A percentile compares a stretch with the other conserved stretches of the same genome.
phyloP scores from a whole-genome alignment of 192 early-diverging fungal species.

The Podila horticola region DNA sequence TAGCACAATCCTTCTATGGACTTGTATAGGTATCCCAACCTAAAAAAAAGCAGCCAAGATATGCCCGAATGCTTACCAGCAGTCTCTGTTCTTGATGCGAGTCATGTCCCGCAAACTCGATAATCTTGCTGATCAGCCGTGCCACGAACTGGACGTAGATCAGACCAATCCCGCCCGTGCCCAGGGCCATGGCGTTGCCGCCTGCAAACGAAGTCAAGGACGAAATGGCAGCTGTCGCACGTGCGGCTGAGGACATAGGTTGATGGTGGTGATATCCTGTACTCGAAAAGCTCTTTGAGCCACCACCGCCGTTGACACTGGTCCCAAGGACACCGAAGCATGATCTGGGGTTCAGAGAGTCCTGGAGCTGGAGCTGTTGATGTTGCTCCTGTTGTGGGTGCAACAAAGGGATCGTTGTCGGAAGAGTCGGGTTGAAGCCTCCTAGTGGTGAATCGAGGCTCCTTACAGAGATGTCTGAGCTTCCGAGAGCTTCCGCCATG shows the following conservation, averaged over 20 bases:
- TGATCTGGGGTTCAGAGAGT: too few relatives aligned
- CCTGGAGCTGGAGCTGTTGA: background rate
- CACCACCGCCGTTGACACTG: background rate
- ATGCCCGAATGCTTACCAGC: conserved; percentile 5
- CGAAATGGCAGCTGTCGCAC: conserved; percentile 28
- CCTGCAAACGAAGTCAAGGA: conserved; percentile 36
- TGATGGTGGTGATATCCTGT: background rate
- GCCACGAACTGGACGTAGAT: conserved; percentile 49
- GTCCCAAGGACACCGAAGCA: background rate
- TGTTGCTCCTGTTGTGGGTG: background rate
- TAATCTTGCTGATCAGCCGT: conserved; percentile 40
- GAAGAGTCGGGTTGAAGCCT: background rate
- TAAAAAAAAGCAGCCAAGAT: background rate
- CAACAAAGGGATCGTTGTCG: background rate
- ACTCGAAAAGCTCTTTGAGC: background rate
- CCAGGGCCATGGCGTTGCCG: conserved; percentile 35
- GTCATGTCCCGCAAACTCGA: conserved; percentile 46
- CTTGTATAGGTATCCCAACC: background rate
- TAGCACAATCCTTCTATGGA: background rate
- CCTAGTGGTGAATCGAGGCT: background rate
- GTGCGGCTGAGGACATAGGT: conserved; percentile 3
- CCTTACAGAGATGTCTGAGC: background rate
- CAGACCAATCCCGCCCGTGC: conserved; percentile 38
- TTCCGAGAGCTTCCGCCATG: conserved; percentile 36
- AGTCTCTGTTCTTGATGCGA: conserved; percentile 43